Base-by-base conservation (phyloP, 495 filamentous ascomycete species). In the Penicillium longicatenatum region DNA sequence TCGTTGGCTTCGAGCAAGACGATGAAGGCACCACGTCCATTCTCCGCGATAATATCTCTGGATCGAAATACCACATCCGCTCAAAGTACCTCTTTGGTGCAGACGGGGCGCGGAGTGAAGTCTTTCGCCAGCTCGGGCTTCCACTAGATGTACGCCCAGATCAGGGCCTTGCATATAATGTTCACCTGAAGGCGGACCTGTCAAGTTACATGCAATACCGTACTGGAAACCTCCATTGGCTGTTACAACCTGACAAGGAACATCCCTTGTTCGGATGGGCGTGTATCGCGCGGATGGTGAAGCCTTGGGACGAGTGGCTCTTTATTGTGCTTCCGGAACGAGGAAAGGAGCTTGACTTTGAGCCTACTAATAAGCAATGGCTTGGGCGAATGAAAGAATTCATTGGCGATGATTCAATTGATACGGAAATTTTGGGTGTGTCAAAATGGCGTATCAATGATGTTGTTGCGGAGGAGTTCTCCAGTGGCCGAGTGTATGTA, bases 301-400 rank as follows among this genome's bases (percentile, higher is more conserved):
- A 80, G 64, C 75, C 81, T 1, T 85, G 80, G 81, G 58, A 80
- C 62, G 75, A 84, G 62, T 82, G 82, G 82, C 73, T 85, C 65
- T 78, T 84, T 45, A 80, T 83, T 54, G 59, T 78, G n/a, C 70
- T 81, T 14, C 72, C 78, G 0, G 64, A 65, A 24, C 74, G 72
- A 0, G 68, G 69, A n/a, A 62, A 64, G 16, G 68, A 74, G 45
- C 29, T 65, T 11, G 62, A 62, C 10, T 66, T 68, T 52, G 60
- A 67, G 7, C 71, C 77, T 0, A 59, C 71, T 0, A 54, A 67
- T 9, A 76, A 77, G 21, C 72, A 82, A 50, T 79, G 81, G 57
- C 52, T 75, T 17, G 59, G 65, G 17, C 67, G 75, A 16, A 75
- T 78, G 10, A 71, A 62, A 29, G 68, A 79, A 50, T 70, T 79